These are phyloP conservation scores for Zygosaccharomyces kombuchaensis DNA, from an alignment of 805 yeast genomes.

Conservation along the genomic window DNA sequence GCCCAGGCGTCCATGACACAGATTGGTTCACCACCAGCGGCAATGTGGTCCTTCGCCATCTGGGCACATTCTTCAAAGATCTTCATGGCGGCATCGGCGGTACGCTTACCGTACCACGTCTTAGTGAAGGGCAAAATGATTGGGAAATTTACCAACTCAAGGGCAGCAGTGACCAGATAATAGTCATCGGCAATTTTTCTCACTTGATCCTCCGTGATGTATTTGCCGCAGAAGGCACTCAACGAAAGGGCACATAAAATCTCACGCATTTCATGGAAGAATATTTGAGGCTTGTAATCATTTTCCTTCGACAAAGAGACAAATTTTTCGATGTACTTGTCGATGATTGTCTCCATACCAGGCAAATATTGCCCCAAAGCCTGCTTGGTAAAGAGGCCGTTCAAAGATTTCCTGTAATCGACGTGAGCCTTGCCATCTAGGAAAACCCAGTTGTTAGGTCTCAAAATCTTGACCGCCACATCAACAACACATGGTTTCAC, in stretches of 20 bases:
- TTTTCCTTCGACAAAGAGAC: slow-evolving; percentile 54
- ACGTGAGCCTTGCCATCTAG: slow-evolving; percentile 92
- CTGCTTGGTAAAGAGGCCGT: slow-evolving; percentile 78
- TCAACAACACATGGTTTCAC: slow-evolving; percentile 98
- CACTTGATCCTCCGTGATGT: slow-evolving; percentile 88
- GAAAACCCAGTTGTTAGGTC: slow-evolving; percentile 98
- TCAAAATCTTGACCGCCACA: slow-evolving; percentile 86
- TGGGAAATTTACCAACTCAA: slow-evolving; percentile 97
- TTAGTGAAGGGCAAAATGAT: slow-evolving; percentile 93
- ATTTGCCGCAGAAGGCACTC: slow-evolving; percentile 92
- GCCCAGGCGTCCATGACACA: slow-evolving; percentile 98
- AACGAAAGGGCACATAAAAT: slow-evolving; percentile 90
- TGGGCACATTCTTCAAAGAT: slow-evolving; percentile 86
- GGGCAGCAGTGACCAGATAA: slow-evolving; percentile 87
- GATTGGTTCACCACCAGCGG: slow-evolving; percentile 67
- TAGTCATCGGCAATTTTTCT: slow-evolving; percentile 87
- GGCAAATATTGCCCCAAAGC: slow-evolving; percentile 86
- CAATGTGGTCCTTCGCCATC: slow-evolving; percentile 76
- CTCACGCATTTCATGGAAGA: slow-evolving; percentile 93
- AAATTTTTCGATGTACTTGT: slow-evolving; percentile 68
- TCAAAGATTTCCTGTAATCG: slow-evolving; percentile 87
- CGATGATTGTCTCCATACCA: slow-evolving; percentile 78
- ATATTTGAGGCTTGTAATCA: slow-evolving; percentile 51
- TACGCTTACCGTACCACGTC: slow-evolving; percentile 94
- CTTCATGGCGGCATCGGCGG: slow-evolving; percentile 92